Evolutionary conservation across 2,329 filamentous ascomycete genomes (phyloP), one percentile per base, ranked within the genome.

Genomic region (Colletotrichum orbiculare): DNA sequence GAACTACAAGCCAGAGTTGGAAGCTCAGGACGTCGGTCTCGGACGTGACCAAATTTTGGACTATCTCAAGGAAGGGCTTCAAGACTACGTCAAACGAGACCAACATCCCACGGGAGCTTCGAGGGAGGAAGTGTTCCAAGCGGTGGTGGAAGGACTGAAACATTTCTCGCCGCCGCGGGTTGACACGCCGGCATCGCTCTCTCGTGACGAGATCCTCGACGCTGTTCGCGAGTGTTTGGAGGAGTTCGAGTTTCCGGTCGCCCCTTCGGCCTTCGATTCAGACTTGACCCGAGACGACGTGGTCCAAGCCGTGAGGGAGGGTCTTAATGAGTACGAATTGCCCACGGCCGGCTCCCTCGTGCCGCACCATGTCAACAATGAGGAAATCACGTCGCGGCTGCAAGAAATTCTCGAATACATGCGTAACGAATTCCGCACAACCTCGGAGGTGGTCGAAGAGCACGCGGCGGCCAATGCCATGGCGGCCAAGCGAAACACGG

Each of bases 1-100:
- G 74, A 92, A 89, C 58, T 97, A 97, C 79, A 97, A 97, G 78
- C 95, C 95, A 1, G 93, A 97, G 71, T 93, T 97, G 54, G 91
- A 97, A 71, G 85, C 97, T 5, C 91, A 97, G 71, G 93, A 97
- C 71, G 91, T 96, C 67, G 95, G 94, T 2, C 82, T 98, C 1
- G 95, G 97, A 75, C 87, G 93, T 6, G 93, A 97, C 11, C 95
- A 98, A 73, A 91, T 98, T 52, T 82, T 98, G 12, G 89, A 91
- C 43, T 97, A 94, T 69, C 84, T 98, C 34, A 89, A 92, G 70
- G 91, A 97, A 79, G 95, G 95, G 1, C 85, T 98, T 0, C 89
- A 92, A 69, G 88, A 93, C 50, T 94, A 96, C 73, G 84, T 84
- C 2, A 83, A 85, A 12, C 80, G 75, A 15, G 78, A 82, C n/a